Conservation (phyloP, 257 asterid species). For the Avicennia marina region DNA sequence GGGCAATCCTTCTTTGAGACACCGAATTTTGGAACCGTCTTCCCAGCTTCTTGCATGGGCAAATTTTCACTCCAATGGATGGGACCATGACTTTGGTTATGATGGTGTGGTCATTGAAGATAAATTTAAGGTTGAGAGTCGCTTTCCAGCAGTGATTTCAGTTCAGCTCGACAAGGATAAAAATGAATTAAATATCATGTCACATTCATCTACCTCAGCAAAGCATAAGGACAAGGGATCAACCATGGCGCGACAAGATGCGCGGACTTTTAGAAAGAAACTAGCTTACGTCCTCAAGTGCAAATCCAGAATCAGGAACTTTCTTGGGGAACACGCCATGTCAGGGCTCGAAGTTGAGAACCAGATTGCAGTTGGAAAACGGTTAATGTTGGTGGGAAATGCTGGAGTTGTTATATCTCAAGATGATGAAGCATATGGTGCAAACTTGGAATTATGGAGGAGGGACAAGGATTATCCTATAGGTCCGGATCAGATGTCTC, state of each 20-base stretch:
- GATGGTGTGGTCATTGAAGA: slow-evolving; percentile 35
- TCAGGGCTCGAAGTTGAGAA: slow-evolving; percentile 31
- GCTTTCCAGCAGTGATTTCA: too few species aligned
- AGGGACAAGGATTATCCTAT: slow-evolving; percentile 22
- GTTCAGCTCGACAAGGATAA: too few species aligned
- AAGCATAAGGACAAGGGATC: too few species aligned
- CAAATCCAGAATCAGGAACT: slow-evolving; percentile 20
- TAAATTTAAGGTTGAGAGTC: slow-evolving; percentile 14
- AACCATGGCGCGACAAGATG: too few species aligned
- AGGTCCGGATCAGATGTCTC: slow-evolving; percentile 22
- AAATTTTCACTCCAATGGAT: slow-evolving; percentile 27
- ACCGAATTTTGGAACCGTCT: slow-evolving; percentile 19
- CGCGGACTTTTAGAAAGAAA: too few species aligned
- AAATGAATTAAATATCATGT: too few species aligned
- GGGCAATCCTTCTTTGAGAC: slow-evolving; percentile 20
- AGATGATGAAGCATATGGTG: slow-evolving; percentile 35
- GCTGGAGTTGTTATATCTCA: slow-evolving; percentile 27
- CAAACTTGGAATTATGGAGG: slow-evolving; percentile 27
- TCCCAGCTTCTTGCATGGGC: slow-evolving; percentile 26
- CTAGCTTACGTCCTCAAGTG: slow-evolving; percentile 23
- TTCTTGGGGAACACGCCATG: slow-evolving; percentile 21
- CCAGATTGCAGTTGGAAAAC: slow-evolving; percentile 27
- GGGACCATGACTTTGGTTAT: slow-evolving; percentile 45
- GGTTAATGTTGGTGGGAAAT: slow-evolving; percentile 24
- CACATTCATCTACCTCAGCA: too few species aligned